Base-by-base conservation (phyloP, 2,329 filamentous ascomycete genomes). In the Teratosphaeria gauchensis region DNA sequence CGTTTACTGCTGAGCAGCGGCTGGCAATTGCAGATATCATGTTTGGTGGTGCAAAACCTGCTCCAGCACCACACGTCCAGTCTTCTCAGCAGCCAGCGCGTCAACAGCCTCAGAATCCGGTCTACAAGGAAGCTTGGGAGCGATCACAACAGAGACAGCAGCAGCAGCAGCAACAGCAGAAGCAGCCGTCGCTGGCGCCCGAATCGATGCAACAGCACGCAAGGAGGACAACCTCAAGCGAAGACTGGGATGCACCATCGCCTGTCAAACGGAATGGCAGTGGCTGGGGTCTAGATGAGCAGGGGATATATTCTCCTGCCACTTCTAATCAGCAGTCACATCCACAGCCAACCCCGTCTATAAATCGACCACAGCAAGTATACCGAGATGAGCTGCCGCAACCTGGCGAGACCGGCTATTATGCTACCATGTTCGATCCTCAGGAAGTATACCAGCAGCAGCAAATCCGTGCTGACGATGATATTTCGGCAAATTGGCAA, bases 401-500 rank as follows among this genome's bases (percentile, higher is more conserved):
- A 30, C 46, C 53, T 46, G 59, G 58, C 46, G 32, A 53, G 32
- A 63, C 31, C 53, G 61, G 61, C 30, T 68, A 68, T 46, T 58
- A 62, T 16, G 60, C 64, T 14, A 62, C 56, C 42, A 63, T 66
- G 8, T 58, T 68, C 28, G 59, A 65, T 19, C 31, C 63, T 24
- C 53, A 61, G 33, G 62, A 66, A 9, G 58, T 58, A 19, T 52
- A 56, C n/a, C 56, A 57, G 21, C 55, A 33, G 19, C 51, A 32
- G 16, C 32, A 24, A 19, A 21, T 46, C 21, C 24, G 31, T 11
- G 51, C 57, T 48, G 61, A 63, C 28, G 62, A 65, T 28, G 62
- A 58, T 14, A 54, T 60, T 6, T 56, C 62, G 19, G 63, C 56
- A 19, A 59, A 64, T 33, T 69, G 68, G 68, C 62, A 66, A 54